These are phyloP conservation scores for Nemania sp. DNA, from an alignment of 2,329 filamentous ascomycete species.

Conservation along the genomic window DNA sequence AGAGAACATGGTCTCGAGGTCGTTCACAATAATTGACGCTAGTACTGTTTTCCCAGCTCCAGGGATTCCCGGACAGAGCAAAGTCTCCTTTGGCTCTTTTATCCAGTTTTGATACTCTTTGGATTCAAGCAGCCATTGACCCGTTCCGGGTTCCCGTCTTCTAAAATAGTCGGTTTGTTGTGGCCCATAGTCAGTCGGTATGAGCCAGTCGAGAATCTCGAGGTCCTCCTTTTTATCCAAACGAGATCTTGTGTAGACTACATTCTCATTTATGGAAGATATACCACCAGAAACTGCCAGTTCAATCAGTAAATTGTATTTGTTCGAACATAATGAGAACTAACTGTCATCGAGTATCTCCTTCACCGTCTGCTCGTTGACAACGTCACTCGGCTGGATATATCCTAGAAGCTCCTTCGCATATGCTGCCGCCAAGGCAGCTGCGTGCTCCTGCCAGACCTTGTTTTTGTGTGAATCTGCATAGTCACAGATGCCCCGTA, in stretches of 20 bases:
- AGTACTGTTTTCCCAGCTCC: constrained; percentile 56
- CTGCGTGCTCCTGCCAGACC: constrained; percentile 25
- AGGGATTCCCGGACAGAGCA: constrained; percentile 54
- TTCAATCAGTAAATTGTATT: neutral
- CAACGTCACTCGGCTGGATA: constrained; percentile 8
- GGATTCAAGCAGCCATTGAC: constrained; percentile 27
- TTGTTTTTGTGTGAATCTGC: constrained; percentile 38
- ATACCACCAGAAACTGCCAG: neutral
- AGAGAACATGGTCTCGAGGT: constrained; percentile 40
- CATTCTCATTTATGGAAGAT: neutral
- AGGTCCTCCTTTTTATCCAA: constrained; percentile 4
- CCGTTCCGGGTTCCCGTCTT: constrained; percentile 45
- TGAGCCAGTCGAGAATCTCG: constrained; percentile 46
- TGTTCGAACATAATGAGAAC: neutral
- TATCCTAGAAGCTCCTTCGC: constrained; percentile 9
- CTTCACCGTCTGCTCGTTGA: neutral
- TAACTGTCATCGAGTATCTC: constrained; percentile 1
- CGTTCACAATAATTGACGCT: constrained; percentile 47
- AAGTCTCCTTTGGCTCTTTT: constrained; percentile 32
- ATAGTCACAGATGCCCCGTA: constrained; percentile 38
- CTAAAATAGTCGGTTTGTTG: constrained; percentile 48
- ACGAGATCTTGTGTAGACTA: neutral
- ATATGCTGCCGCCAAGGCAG: constrained; percentile 10
- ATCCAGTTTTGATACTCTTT: constrained; percentile 22
- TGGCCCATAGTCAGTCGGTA: constrained; percentile 40